Conservation (phyloP, 441 rosid species). For the Rhodomyrtus psidioides region DNA sequence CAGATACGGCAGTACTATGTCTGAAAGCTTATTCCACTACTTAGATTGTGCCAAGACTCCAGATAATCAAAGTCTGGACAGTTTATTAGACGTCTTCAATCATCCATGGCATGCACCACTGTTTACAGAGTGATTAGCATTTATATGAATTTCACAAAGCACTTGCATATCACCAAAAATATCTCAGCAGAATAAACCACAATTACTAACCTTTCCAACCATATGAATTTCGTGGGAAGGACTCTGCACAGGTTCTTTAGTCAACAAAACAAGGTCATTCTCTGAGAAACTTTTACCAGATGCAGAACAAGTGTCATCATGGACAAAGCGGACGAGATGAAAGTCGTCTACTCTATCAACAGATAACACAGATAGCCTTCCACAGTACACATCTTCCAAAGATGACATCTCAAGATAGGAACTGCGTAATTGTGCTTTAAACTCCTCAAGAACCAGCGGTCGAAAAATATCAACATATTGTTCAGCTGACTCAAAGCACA, state of each 20-base stretch:
- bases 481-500: conserved; percentile 78
- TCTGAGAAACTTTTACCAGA: conserved; percentile 67
- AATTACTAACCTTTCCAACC: conserved; percentile 73
- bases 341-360: conserved; percentile 98
- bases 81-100: background rate
- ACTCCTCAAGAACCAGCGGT: conserved; percentile 96
- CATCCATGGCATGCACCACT: background rate
- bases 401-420: conserved; percentile 85
- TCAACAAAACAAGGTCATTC: conserved; percentile 89
- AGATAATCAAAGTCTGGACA: background rate
- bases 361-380: conserved; percentile 77
- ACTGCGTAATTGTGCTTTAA: conserved; percentile 88
- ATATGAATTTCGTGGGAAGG: conserved; percentile 48
- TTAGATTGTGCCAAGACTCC: background rate
- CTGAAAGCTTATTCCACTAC: background rate
- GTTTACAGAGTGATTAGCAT: background rate
- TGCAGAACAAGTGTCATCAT: conserved; percentile 56
- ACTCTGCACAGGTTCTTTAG: conserved; percentile 68
- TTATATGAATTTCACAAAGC: background rate
- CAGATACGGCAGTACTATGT: background rate
- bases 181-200: background rate
- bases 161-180: background rate
- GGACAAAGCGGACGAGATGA: conserved; percentile 93
- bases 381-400: conserved; percentile 71
- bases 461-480: conserved; percentile 77